Conservation (phyloP, 2,329 filamentous ascomycete species). For the Monosporascus sp. region DNA sequence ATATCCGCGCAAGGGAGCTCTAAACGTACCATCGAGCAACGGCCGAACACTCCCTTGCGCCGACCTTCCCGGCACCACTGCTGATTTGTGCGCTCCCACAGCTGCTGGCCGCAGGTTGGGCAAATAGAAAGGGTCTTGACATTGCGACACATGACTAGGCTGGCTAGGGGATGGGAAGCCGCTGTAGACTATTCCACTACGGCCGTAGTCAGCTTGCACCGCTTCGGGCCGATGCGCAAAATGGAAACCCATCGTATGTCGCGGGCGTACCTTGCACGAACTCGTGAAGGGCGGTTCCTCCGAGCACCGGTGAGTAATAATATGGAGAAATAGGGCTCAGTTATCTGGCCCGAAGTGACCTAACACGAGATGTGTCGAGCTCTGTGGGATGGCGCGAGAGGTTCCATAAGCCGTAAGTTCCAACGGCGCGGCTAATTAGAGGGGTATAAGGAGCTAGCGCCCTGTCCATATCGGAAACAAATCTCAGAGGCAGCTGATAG, state of each 20-base stretch:
- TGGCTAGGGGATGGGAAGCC: background rate
- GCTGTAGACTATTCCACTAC: background rate
- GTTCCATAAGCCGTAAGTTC: background rate
- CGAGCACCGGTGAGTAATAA: background rate
- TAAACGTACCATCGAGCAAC: constrained; percentile 2
- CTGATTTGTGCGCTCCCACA: constrained; percentile 9
- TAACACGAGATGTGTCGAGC: background rate
- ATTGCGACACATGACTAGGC: constrained; percentile 10
- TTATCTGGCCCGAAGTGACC: background rate
- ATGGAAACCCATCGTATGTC: background rate
- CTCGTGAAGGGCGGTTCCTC: background rate
- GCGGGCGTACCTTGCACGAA: background rate
- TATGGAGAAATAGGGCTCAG: background rate
- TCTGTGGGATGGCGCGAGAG: background rate
- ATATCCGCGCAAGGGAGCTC: background rate
- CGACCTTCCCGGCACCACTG: constrained; percentile 11
- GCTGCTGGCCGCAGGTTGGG: constrained; percentile 8
- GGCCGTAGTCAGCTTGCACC: background rate
- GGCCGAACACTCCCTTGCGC: constrained; percentile 9
- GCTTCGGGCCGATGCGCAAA: too few species aligned
- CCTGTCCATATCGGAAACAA: too few species aligned
- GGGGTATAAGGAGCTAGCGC: too few species aligned
- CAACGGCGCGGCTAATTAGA: background rate
- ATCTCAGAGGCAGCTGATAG: background rate
- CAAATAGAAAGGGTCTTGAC: constrained; percentile 10